Percentiles rank a stretch among this genome's conserved stretches.
These are phyloP conservation scores for Adenanthera pavonina DNA, from an alignment of 306 rosid genomes.

Conservation along the genomic window DNA sequence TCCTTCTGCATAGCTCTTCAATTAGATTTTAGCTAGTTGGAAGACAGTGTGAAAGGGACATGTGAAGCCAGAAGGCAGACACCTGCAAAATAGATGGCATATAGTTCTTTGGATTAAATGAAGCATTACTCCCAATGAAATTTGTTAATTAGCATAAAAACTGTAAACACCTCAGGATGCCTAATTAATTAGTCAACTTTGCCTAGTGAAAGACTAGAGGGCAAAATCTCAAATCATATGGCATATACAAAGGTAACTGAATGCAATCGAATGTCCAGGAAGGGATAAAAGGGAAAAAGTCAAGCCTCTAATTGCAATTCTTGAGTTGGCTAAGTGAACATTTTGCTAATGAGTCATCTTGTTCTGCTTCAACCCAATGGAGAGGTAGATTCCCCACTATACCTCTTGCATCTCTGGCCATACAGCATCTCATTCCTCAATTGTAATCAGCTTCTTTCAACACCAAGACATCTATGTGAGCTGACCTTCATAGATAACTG, in stretches of 20 bases:
- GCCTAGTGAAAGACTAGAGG: constrained; percentile 13
- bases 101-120: constrained; percentile 15
- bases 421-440: constrained; percentile 8
- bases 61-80: constrained; percentile 37
- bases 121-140: constrained; percentile 23
- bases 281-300: not conserved
- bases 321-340: constrained; percentile 15
- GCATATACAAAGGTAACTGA: constrained; percentile 18
- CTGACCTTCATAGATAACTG: constrained; percentile 5
- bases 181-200: constrained; percentile 31
- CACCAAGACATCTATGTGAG: constrained; percentile 17
- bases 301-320: not conserved
- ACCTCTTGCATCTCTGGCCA: constrained; percentile 8
- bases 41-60: constrained; percentile 40
- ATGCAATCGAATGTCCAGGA: constrained; percentile 30
- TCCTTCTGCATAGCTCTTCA: constrained; percentile 70
- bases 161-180: constrained; percentile 15
- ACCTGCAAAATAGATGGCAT: constrained; percentile 55
- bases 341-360: not conserved
- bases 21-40: constrained; percentile 41
- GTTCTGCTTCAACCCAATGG: constrained; percentile 8
- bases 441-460: not conserved
- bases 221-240: constrained; percentile 6
- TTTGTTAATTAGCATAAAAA: not conserved
- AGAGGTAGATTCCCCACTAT: constrained; percentile 15